Conservation (phyloP, 805 yeast species). For the Candida peoriensis region DNA sequence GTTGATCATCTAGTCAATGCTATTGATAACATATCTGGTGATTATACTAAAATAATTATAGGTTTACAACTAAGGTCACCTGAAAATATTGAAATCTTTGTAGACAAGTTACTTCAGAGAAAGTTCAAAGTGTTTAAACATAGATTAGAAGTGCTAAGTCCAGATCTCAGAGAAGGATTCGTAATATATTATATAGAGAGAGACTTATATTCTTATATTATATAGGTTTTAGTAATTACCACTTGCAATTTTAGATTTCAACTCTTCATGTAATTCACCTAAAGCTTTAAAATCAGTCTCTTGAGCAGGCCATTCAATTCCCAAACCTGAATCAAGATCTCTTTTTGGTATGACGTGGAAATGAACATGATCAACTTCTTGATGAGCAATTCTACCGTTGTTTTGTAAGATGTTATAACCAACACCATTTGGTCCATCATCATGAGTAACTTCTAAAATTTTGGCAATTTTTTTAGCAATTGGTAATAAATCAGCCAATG, state of each 20-base stretch:
- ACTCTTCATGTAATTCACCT: conserved; percentile 58
- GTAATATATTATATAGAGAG: conserved; percentile 35
- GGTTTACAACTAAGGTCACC: conserved; percentile 53
- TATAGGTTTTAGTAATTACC: conserved; percentile 5
- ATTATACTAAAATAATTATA: conserved; percentile 32
- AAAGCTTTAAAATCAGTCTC: conserved; percentile 70
- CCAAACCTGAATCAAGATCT: conserved; percentile 66
- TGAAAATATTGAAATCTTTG: conserved; percentile 42
- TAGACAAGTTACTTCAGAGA: conserved; percentile 27
- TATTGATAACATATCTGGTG: conserved; percentile 30
- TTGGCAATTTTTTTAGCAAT: conserved; percentile 81
- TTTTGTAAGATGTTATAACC: conserved; percentile 91
- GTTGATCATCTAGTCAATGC: conserved; percentile 45
- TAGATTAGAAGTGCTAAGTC: conserved; percentile 27
- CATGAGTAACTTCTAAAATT: conserved; percentile 59
- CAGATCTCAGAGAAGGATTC: conserved; percentile 36
- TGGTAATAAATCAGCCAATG: conserved; percentile 80
- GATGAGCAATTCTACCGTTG: conserved; percentile 94
- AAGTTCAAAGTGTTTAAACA: conserved; percentile 33
- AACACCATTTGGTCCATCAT: conserved; percentile 58
- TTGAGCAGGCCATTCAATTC: conserved; percentile 93
- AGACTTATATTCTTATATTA: neutral
- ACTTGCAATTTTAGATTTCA: conserved; percentile 39
- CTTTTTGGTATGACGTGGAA: conserved; percentile 94
- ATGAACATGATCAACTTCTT: conserved; percentile 92